Evolutionary conservation across 306 rosid species (phyloP), one percentile per base, ranked within the genome.

Genomic region (Herpetospermum pedunculosum): DNA sequence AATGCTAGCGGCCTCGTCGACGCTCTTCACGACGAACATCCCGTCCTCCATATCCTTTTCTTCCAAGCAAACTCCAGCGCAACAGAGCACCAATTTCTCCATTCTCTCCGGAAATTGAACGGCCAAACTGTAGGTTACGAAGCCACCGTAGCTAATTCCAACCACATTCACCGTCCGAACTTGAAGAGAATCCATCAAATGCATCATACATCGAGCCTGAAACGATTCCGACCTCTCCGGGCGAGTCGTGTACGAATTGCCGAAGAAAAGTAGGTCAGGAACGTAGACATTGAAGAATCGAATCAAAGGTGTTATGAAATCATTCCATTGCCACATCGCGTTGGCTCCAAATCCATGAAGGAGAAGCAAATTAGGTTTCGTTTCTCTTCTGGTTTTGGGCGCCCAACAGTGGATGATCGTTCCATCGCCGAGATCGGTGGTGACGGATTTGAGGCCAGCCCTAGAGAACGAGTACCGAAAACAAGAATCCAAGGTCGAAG

Each of bases 251-350:
- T 41, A 80, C 0, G 97, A 91, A 1, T 77, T 76, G 2, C 96
- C 97, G 70, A 91, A 91, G 86, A 91, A 91, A 23, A 91, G 69
- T 21, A 91, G 91, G 64, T 91, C 97, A 0, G 97, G 97, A 7
- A 91, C 92, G 60, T 83, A 91, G 2, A 91, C 87, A 28, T 91
- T 87, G 80, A 87, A 91, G 0, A 54, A 72, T 0, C 75, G 1
- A 5, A 76, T 77, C 46, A 91, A 81, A 23, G 81, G 85, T 0
- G 78, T 72, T 34, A 91, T 72, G 72, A 81, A 86, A 4, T 87
- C 91, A 7, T 87, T 85, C 73, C 80, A 89, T 77, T 91, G 97
- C 92, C 95, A 91, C 91, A 84, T 91, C 2, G 97, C 97, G 1
- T 85, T 89, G 63, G 96, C 96, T 9, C 96, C 97, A 25, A 91